Conservation (phyloP, 2,329 filamentous ascomycete genomes). For the Fusarium lyarnte region DNA sequence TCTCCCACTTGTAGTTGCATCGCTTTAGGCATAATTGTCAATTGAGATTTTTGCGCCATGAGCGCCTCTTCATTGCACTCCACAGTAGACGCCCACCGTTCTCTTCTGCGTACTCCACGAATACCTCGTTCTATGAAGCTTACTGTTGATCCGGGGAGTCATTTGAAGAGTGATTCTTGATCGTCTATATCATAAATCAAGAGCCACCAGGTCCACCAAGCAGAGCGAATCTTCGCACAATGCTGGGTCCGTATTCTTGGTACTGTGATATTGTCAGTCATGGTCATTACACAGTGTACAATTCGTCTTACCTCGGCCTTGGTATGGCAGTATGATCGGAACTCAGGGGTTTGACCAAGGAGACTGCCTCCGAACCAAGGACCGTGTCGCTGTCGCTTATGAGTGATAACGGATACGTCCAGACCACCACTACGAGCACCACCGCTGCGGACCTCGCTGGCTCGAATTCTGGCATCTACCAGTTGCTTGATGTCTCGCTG, state of each 20-base stretch:
- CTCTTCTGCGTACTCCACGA: slow-evolving; percentile 2
- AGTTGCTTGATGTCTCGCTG: slow-evolving; percentile 97
- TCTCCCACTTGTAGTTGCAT: slow-evolving; percentile 31
- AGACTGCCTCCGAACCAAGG: slow-evolving; percentile 99
- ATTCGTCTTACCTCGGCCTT: slow-evolving; percentile 71
- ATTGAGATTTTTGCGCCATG: slow-evolving; percentile 35
- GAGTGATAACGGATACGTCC: slow-evolving; percentile 96
- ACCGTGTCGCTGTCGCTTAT: slow-evolving; percentile 96
- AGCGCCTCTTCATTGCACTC: slow-evolving; percentile 32
- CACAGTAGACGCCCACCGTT: background rate
- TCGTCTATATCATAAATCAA: slow-evolving; percentile 51
- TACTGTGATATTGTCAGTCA: slow-evolving; percentile 64
- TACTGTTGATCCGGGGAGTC: slow-evolving; percentile 8
- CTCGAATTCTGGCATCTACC: slow-evolving; percentile 91
- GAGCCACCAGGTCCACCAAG: slow-evolving; percentile 90
- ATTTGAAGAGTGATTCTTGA: slow-evolving; percentile 24
- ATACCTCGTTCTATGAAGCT: background rate
- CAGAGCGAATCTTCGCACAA: slow-evolving; percentile 92
- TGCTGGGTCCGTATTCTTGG: slow-evolving; percentile 94
- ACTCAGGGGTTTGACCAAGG: slow-evolving; percentile 96
- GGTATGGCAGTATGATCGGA: slow-evolving; percentile 98
- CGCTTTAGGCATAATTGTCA: slow-evolving; percentile 40
- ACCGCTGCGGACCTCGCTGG: slow-evolving; percentile 90
- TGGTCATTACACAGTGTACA: background rate
- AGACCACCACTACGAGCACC: slow-evolving; percentile 93